Percentiles rank a stretch among this genome's conserved stretches.
Evolutionary conservation across 78 protist species (phyloP).

Genomic region (Dictyostelium purpureum): DNA sequence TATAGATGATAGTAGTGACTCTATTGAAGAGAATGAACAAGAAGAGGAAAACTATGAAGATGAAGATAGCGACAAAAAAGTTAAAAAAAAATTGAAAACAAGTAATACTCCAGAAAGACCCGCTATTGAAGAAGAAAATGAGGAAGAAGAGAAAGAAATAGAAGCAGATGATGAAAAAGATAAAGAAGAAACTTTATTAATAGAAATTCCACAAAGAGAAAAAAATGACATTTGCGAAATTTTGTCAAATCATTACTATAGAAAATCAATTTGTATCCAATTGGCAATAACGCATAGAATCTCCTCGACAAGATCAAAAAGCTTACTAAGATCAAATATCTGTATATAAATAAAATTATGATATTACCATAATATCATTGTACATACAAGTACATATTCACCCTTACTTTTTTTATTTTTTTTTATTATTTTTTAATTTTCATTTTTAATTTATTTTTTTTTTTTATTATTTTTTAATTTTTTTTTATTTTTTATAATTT

Average conservation of each 20-base stretch:
- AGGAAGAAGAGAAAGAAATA: neutral
- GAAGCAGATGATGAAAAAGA: neutral
- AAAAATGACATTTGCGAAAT: neutral
- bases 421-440: neutral
- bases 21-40: neutral
- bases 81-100: too few relatives aligned
- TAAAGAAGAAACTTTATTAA: neutral
- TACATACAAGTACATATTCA: too few relatives aligned
- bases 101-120: too few relatives aligned
- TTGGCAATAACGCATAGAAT: neutral
- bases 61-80: neutral
- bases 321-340: neutral
- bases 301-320: neutral
- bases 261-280: neutral
- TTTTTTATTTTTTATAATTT: neutral
- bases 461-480: neutral
- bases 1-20: neutral
- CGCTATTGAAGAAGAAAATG: neutral
- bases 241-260: neutral
- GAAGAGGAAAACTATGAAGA: neutral
- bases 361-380: neutral
- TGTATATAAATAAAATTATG: neutral
- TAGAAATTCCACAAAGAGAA: slow-evolving; percentile 12
- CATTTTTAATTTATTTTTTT: neutral
- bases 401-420: neutral